Base-by-base conservation (phyloP, 2,329 filamentous ascomycete genomes). In the Cladosporium sp. region DNA sequence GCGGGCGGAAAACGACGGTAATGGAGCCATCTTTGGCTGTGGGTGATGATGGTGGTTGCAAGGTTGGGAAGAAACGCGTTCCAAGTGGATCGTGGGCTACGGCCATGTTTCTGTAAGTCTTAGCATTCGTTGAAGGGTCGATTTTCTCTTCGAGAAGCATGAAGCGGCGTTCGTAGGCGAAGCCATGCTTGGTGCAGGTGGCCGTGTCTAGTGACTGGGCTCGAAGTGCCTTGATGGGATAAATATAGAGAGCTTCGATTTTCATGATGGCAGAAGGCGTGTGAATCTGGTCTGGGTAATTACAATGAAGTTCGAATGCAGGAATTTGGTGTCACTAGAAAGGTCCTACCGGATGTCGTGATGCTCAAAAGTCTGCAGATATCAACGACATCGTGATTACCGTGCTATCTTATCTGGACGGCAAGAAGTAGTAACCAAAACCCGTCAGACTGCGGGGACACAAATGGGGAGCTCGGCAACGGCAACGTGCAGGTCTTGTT, bases 201-300 rank as follows among this genome's bases (percentile, higher is more conserved):
- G 74, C 72, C 37, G 68, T 66, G 2, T 70, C 65, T 24, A 77
- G 65, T 19, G 73, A 70, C 4, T 73, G 68, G 2, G 66, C 70
- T 15, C 75, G 73, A 6, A 79, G 67, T 13, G 75, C 75, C 62
- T 80, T 80, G 67, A 80, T 76, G 2, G 77, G 77, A 58, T 80
- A 80, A 5, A 73, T 69, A 58, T 76, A 76, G 13, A 79, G 72
- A 71, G 77, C 63, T 44, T 61, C 59, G 28, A 70, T 62, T 35
- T 66, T 65, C 66, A 70, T 69, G 15, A 6, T 50, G 47, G 17
- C 22, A 4, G 1, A 44, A 12, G 8, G 24, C 28, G 7, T 25
- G 42, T 45, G n/a, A n/a, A 45, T 45, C 3, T 32, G 8, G 9
- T 32, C 2, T 32, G 28, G 8, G 2, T 7, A 2, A 3, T 7